Conservation (phyloP, 2,329 filamentous ascomycete species). For the Fusarium palustre region DNA sequence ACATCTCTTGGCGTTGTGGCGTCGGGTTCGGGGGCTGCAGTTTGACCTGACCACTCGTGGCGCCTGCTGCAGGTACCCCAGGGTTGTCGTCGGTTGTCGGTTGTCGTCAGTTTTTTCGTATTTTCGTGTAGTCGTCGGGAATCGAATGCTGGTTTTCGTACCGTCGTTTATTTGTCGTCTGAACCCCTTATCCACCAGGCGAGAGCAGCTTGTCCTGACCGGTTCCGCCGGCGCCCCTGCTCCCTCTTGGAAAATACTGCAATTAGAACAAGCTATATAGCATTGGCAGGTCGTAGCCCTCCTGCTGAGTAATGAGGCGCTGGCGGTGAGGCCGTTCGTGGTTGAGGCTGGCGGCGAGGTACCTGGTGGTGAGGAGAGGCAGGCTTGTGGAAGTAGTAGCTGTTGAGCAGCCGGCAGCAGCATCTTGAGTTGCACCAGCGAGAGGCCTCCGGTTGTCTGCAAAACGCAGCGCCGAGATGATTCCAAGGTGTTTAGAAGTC, state of each 20-base stretch:
- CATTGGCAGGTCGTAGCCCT: constrained; percentile 1
- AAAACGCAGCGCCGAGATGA: constrained; percentile 7
- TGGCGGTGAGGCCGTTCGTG: not conserved
- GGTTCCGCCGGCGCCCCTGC: constrained; percentile 45
- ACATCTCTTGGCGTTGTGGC: constrained; percentile 44
- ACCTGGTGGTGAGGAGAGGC: constrained; percentile 8
- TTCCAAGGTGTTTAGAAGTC: constrained; percentile 30
- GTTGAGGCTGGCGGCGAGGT: not conserved
- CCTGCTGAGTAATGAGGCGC: not conserved
- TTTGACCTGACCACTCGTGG: constrained; percentile 44
- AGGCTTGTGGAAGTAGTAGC: not conserved
- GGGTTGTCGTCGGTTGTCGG: constrained; percentile 12
- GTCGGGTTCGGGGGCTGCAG: constrained; percentile 29
- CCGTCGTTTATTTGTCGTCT: too few relatives aligned
- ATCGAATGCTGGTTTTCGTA: constrained; percentile 35
- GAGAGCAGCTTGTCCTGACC: constrained; percentile 48
- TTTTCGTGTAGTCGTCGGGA: constrained; percentile 14
- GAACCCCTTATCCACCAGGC: constrained; percentile 26
- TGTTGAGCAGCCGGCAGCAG: not conserved
- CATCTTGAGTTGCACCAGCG: not conserved
- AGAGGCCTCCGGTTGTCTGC: constrained; percentile 19
- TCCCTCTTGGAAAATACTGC: constrained; percentile 11
- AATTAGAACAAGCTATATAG: constrained; percentile 20
- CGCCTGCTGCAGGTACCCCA: too few relatives aligned
- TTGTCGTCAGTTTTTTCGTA: constrained; percentile 4